These are phyloP conservation scores for Ogataea kodamae DNA, from an alignment of 805 yeast species.

Conservation along the genomic window DNA sequence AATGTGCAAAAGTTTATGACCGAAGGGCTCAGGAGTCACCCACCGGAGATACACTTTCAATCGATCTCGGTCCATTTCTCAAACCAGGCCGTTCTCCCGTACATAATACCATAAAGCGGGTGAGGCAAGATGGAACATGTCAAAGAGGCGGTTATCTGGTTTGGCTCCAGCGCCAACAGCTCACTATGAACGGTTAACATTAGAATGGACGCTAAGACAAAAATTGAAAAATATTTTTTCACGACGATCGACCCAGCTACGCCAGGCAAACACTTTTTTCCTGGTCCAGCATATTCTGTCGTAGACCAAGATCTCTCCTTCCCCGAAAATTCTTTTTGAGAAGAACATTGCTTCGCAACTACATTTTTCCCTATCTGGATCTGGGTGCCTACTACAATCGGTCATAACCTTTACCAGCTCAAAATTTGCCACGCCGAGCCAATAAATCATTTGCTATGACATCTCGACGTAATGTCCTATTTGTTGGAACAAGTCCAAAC, in stretches of 20 bases:
- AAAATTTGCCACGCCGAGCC: too few relatives aligned
- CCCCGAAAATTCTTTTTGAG: conserved; percentile 8
- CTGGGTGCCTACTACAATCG: too few relatives aligned
- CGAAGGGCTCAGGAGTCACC: conserved; percentile 48
- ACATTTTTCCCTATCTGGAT: conserved; percentile 3
- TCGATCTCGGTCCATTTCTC: conserved; percentile 7
- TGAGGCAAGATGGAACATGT: conserved; percentile 4
- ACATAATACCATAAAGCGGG: conserved; percentile 4
- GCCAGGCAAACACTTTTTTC: conserved; percentile 8
- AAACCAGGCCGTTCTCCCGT: conserved; percentile 1
- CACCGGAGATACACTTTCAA: conserved; percentile 53
- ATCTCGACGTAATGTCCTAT: conserved; percentile 29
- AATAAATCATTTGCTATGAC: conserved; percentile 16
- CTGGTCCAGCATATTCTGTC: conserved; percentile 5
- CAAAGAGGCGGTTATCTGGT: conserved; percentile 1
- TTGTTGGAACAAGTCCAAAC: conserved; percentile 57
- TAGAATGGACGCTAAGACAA: conserved; percentile 4
- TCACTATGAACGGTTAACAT: conserved; percentile 3
- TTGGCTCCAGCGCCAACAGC: conserved; percentile 1
- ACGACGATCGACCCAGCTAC: conserved; percentile 11
- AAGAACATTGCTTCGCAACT: conserved; percentile 6
- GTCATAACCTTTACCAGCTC: too few relatives aligned
- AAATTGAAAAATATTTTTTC: conserved; percentile 1
- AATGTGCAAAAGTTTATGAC: conserved; percentile 48
- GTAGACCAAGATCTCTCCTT: conserved; percentile 10